These are phyloP conservation scores for Clavaria fumosa DNA, from an alignment of 768 basidiomycete genomes.

Conservation along the genomic window DNA sequence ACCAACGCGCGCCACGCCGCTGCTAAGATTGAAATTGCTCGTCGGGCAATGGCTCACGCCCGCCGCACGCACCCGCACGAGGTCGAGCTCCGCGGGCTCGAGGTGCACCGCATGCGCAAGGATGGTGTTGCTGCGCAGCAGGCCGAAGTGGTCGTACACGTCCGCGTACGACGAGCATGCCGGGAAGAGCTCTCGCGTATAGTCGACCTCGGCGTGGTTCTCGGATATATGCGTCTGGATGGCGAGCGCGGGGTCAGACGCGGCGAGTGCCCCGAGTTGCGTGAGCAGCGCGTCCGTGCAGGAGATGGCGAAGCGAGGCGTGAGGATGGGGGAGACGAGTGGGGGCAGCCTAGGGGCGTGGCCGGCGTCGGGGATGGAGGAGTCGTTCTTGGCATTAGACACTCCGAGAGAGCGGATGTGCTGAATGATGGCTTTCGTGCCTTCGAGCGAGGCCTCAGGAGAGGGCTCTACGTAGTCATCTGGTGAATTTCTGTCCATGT, in stretches of 20 bases:
- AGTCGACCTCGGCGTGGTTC: constrained; percentile 56
- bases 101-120: constrained; percentile 82
- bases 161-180: constrained; percentile 50
- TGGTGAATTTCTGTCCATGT: constrained; percentile 69
- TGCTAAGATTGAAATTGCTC: constrained; percentile 83
- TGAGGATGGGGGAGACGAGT: constrained; percentile 80
- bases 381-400: constrained; percentile 13
- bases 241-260: constrained; percentile 40
- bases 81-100: constrained; percentile 49
- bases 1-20: constrained; percentile 72
- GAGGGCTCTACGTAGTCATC: constrained; percentile 56
- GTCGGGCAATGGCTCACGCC: constrained; percentile 90
- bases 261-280: constrained; percentile 45
- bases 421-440: constrained; percentile 48
- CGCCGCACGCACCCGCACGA: constrained; percentile 48
- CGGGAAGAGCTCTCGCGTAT: constrained; percentile 54
- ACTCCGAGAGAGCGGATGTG: constrained; percentile 47
- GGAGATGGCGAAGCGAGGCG: constrained; percentile 92
- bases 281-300: constrained; percentile 60
- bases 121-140: constrained; percentile 68
- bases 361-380: too few species aligned
- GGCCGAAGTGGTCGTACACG: constrained; percentile 66
- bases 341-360: constrained; percentile 23
- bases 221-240: constrained; percentile 94
- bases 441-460: constrained; percentile 37